These are phyloP conservation scores for Allium cepa DNA, from an alignment of 106 monocot species.

Conservation along the genomic window DNA sequence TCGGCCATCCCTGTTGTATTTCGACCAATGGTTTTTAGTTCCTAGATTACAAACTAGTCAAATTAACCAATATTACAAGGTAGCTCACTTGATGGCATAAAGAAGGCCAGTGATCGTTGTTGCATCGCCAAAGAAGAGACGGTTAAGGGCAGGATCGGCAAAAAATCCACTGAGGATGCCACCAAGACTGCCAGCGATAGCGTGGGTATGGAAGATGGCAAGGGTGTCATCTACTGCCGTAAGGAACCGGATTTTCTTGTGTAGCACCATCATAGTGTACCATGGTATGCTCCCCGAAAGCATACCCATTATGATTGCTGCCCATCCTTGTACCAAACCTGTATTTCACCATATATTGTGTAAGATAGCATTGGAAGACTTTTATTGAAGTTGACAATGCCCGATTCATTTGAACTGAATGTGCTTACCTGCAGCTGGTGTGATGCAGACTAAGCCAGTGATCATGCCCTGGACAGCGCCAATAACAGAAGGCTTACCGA, in stretches of 20 bases:
- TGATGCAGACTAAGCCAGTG: conserved; percentile 14
- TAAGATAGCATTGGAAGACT: background rate
- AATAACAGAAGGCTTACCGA: conserved; percentile 9
- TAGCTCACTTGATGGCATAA: too few relatives aligned
- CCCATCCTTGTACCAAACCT: conserved; percentile 15
- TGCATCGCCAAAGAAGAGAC: conserved; percentile 1
- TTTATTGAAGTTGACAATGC: too few relatives aligned
- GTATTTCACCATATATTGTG: background rate
- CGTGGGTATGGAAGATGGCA: conserved; percentile 21
- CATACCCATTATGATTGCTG: conserved; percentile 18
- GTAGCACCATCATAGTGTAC: conserved; percentile 22
- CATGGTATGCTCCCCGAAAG: conserved; percentile 18
- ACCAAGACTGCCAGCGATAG: conserved; percentile 13
- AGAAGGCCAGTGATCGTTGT: background rate
- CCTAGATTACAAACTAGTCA: too few relatives aligned
- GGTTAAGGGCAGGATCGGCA: conserved; percentile 1
- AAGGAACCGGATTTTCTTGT: conserved; percentile 3
- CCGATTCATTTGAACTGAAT: background rate
- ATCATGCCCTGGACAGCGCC: conserved; percentile 23
- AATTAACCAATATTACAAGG: too few relatives aligned
- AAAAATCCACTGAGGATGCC: conserved; percentile 14
- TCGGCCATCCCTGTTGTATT: background rate
- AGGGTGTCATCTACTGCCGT: conserved; percentile 19
- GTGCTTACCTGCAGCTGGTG: conserved; percentile 11
- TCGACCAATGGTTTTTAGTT: background rate